Evolutionary conservation across 2,329 filamentous ascomycete genomes (phyloP), one percentile per base, ranked within the genome.

Genomic region (Neonectria hederae): DNA sequence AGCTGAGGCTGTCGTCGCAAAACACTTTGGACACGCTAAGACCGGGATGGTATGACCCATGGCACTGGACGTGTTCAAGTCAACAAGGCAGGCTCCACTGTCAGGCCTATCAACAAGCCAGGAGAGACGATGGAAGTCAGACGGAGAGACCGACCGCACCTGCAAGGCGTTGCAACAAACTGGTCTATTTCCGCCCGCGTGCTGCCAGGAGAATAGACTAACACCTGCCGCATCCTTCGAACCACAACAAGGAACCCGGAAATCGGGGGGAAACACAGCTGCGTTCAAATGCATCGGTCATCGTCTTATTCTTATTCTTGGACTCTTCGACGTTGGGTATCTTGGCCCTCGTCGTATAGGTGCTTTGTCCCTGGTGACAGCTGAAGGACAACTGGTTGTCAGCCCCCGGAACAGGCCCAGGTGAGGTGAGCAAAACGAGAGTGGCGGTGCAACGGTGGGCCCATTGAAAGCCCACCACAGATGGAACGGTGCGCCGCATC

Each of bases 381-480:
- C 49, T 59, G 48, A 54, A 53, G 17, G 43, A 38, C 48, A 53
- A 38, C 42, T 13, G 38, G 32, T 19, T 48, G 54, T 59, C 54
- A 62, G 54, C 54, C 49, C 56, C 42, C 57, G 28, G 42, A 24
- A 17, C 19, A 59, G 42, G 46, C 48, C 28, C n/a, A 1, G 48
- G 26, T 53, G 56, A 53, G 48, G 43, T 46, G 49, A 58, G 54
- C 48, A 57, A 57, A 48, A 63, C 32, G 42, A 59, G 42, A 59
- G 60, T 63, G 60, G 60, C 60, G 54, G 60, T 63, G 60, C 60
- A 59, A n/a, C 40, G 22, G 43, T 51, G 48, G 48, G 28, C 54
- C 46, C 54, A 56, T 45, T 40, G 26, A 17, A 52, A 49, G 43
- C 60, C 54, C 54, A 57, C 60, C 48, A 51, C 49, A 58, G 54